These are phyloP conservation scores for Fusarium verticillioides DNA, from an alignment of 2,329 filamentous ascomycete genomes.

Conservation along the genomic window DNA sequence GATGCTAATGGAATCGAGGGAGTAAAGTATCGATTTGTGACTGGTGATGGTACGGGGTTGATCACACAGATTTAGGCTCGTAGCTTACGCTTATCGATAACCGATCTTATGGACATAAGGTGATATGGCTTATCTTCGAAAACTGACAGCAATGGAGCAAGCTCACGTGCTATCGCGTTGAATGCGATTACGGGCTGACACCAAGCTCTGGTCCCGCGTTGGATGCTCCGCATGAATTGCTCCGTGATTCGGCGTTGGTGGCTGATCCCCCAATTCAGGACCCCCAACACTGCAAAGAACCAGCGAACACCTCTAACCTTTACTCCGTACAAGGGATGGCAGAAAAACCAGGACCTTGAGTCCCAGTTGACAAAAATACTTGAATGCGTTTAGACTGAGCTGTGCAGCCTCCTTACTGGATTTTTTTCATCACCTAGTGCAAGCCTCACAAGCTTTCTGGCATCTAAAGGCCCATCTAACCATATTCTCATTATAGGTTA, in stretches of 20 bases:
- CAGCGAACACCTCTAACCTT: background rate
- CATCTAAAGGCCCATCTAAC: too few species aligned
- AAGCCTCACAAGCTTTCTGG: too few species aligned
- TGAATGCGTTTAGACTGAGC: background rate
- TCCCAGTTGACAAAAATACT: background rate
- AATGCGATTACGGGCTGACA: rapidly evolving
- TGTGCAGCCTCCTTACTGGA: too few species aligned
- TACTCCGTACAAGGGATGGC: too few species aligned
- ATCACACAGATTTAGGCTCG: background rate
- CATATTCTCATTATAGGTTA: background rate
- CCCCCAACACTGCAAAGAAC: background rate
- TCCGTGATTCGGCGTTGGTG: background rate
- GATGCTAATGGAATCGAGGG: background rate
- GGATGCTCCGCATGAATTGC: background rate
- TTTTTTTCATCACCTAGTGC: too few species aligned
- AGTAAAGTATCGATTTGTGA: too few species aligned
- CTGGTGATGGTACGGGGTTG: too few species aligned
- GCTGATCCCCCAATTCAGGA: background rate
- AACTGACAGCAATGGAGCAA: too few species aligned
- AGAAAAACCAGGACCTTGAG: background rate
- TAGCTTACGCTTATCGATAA: background rate
- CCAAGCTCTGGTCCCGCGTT: background rate
- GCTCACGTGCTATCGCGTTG: background rate
- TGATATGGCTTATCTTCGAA: background rate
- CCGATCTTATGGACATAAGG: background rate